These are phyloP conservation scores for Parmelia sp. DNA, from an alignment of 495 filamentous ascomycete species.

Conservation along the genomic window DNA sequence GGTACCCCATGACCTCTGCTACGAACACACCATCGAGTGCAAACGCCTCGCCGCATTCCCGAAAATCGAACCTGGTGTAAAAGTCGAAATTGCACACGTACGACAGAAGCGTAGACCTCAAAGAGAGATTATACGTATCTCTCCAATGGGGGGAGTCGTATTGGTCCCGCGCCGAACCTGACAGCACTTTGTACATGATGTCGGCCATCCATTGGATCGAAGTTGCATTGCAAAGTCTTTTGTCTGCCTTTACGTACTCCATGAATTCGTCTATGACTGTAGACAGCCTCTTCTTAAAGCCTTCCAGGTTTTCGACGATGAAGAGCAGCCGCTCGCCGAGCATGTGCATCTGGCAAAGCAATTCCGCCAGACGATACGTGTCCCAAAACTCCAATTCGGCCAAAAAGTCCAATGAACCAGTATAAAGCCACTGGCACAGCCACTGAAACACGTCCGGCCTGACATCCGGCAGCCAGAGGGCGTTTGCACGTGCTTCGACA, in stretches of 20 bases:
- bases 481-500: background rate
- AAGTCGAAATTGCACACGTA: background rate
- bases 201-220: no score
- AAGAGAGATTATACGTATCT: background rate
- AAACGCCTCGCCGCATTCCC: background rate
- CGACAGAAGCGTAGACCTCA: background rate
- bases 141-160: background rate
- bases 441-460: background rate
- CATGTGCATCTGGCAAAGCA: background rate
- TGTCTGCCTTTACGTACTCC: background rate
- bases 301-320: no score
- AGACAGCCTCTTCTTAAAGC: background rate
- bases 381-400: no score
- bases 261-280: background rate
- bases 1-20: no score
- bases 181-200: background rate
- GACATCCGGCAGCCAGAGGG: background rate
- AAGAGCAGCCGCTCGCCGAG: background rate
- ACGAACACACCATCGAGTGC: background rate
- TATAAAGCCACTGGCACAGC: background rate
- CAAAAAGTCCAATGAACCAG: no score
- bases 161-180: background rate
- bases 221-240: no score
- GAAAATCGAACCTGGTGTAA: background rate
- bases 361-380: no score